A percentile compares a stretch with the other conserved stretches of the same genome.
Evolutionary conservation across 768 basidiomycete genomes (phyloP).

Genomic region (Leccinum subgranulosum): DNA sequence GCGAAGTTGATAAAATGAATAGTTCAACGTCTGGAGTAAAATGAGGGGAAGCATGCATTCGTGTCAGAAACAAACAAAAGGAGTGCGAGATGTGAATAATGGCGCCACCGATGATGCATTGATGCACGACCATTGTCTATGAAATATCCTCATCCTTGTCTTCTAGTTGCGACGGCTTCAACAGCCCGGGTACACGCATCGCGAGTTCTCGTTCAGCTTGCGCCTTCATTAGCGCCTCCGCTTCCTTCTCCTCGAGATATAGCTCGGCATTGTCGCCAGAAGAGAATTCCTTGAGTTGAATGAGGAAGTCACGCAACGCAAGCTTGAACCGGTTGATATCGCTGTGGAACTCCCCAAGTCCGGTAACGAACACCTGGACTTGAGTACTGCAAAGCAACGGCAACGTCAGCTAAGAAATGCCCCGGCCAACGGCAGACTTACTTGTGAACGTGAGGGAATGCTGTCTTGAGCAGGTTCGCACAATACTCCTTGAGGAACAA

Average conservation of each 20-base stretch:
- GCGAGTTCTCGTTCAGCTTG: constrained; percentile 85
- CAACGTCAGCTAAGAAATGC: constrained; percentile 8
- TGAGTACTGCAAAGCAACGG: constrained; percentile 48
- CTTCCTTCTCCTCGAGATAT: constrained; percentile 92
- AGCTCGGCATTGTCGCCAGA: constrained; percentile 88
- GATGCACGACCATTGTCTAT: constrained; percentile 28
- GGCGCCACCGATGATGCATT: constrained; percentile 17
- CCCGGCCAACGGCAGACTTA: constrained; percentile 36
- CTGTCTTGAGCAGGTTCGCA: constrained; percentile 77
- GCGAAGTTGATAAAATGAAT: constrained; percentile 25
- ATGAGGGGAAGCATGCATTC: constrained; percentile 19
- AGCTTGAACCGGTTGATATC: constrained; percentile 92
- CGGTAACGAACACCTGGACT: constrained; percentile 65
- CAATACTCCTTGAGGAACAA: constrained; percentile 83
- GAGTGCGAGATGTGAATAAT: constrained; percentile 19
- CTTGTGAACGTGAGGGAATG: constrained; percentile 92
- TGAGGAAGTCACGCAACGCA: constrained; percentile 93
- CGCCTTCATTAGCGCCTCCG: constrained; percentile 71
- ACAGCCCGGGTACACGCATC: constrained; percentile 95
- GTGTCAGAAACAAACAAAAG: constrained; percentile 31
- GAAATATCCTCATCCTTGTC: constrained; percentile 86
- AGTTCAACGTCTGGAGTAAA: constrained; percentile 24
- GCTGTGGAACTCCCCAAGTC: constrained; percentile 67
- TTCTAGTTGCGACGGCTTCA: constrained; percentile 92
- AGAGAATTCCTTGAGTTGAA: constrained; percentile 96